Evolutionary conservation across 106 monocot species (phyloP).

Genomic region (Apostasia shenzhenica): DNA sequence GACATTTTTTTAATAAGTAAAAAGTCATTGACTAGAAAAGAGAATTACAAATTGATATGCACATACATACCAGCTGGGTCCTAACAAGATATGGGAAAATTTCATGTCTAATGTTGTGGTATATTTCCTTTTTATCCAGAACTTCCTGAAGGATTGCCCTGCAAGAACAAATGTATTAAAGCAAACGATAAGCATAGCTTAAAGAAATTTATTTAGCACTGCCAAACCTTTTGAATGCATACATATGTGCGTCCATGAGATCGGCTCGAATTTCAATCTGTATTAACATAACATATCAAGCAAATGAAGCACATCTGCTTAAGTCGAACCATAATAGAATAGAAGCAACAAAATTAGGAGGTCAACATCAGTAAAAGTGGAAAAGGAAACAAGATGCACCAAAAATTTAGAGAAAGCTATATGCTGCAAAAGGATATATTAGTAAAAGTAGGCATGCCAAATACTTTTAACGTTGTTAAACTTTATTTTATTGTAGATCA

Average conservation of each 20-base stretch:
- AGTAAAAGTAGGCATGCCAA: background rate
- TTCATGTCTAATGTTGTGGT: conserved; percentile 86
- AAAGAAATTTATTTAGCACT: background rate
- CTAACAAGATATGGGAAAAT: conserved; percentile 88
- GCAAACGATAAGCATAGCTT: background rate
- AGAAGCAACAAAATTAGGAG: background rate
- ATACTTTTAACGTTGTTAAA: background rate
- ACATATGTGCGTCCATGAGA: conserved; percentile 99
- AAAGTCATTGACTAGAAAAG: conserved; percentile 4
- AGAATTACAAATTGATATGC: background rate
- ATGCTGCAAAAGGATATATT: no score
- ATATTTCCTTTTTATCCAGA: conserved; percentile 68
- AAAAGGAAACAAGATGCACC: background rate
- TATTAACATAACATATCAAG: conserved; percentile 4
- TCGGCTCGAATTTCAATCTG: conserved; percentile 98
- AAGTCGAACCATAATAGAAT: background rate
- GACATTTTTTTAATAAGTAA: conserved; percentile 10
- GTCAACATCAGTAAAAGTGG: background rate
- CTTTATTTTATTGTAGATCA: no score
- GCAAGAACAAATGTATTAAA: conserved; percentile 7
- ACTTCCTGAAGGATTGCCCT: conserved; percentile 75
- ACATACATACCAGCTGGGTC: conserved; percentile 75
- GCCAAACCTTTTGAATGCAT: conserved; percentile 86
- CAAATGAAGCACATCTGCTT: background rate
- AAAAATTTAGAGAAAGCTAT: background rate